Conservation (phyloP, 2,329 filamentous ascomycete genomes). For the Knufia fluminis region DNA sequence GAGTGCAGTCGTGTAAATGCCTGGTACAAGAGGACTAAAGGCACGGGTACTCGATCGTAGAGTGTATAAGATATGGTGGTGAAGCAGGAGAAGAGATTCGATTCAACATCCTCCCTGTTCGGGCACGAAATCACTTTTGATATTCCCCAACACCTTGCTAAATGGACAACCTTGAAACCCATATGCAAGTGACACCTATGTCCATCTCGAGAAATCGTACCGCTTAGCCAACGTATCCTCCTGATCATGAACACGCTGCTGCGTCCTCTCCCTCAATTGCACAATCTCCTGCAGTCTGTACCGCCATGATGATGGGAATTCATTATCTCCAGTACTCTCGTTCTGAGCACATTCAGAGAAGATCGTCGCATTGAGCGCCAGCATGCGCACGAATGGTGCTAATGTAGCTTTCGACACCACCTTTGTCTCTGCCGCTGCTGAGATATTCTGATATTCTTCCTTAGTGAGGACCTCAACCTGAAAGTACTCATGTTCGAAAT, state of each 20-base stretch:
- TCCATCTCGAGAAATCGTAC: conserved; percentile 7
- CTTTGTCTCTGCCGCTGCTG: conserved; percentile 79
- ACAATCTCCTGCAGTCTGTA: conserved; percentile 78
- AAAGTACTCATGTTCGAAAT: conserved; percentile 54
- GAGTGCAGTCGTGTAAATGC: no score
- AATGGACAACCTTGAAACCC: neutral
- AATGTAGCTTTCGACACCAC: conserved; percentile 76
- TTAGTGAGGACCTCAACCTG: conserved; percentile 83
- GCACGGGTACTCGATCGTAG: no score
- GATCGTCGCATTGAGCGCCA: conserved; percentile 87
- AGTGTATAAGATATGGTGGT: neutral
- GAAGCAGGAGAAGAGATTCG: neutral
- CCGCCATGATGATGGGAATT: conserved; percentile 83
- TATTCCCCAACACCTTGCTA: conserved; percentile 5
- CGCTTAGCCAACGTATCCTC: conserved; percentile 6
- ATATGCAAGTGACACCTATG: no score
- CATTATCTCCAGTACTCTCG: conserved; percentile 51
- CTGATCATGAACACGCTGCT: conserved; percentile 8
- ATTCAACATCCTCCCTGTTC: neutral
- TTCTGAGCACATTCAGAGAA: conserved; percentile 81
- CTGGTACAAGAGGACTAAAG: no score
- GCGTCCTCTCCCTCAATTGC: conserved; percentile 57
- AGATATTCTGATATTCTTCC: conserved; percentile 82
- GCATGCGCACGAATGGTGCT: conserved; percentile 73
- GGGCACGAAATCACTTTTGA: conserved; percentile 6